Evolutionary conservation across 1,284 basidiomycete species (phyloP), one percentile per base, ranked within the genome.

Genomic region (Apiotrichum sp.): DNA sequence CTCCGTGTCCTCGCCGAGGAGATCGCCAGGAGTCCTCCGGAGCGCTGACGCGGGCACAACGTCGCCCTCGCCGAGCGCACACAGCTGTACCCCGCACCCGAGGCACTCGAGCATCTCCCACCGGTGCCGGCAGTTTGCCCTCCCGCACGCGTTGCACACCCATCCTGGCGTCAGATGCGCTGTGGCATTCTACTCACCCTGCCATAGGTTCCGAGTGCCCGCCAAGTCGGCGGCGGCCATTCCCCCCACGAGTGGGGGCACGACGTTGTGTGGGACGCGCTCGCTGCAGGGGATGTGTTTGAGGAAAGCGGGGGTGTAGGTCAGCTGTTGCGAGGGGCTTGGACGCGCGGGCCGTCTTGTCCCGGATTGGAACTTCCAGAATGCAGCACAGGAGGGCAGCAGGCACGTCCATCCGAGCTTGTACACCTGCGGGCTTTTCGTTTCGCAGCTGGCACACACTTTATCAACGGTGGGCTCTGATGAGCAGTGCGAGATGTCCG

Each of bases 61-160:
- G 46, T 57, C 50, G 4, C 22, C 49, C n/a, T 48, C 42, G 9
- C 35, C 33, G 29, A 46, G 55, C 11, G 43, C 33, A 4, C 49
- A 47, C 10, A 49, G 13, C 33, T 55, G 55, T 10, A 33, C 38
- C 4, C 55, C 55, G 36, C 61, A 62, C 38, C 50, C 56, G 35
- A 54, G 51, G 29, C 59, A 61, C 53, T 56, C 62, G 67, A 64
- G 68, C 33, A 67, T 59, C 52, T 73, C 70, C 72, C 72, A 73
- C 8, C 68, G 57, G 50, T 65, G 68, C 38, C 72, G 63, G 49
- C 68, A 70, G 61, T 73, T 73, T 2, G 71, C 71, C n/a, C 71
- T 55, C 6, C 68, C 69, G 46, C 71, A 73, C 16, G 36, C 51
- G 10, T 48, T 47, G 46, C 71, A 73, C 4, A 72, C 70, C 70